phyloP scores from a whole-genome alignment of 768 basidiomycete genomes.

The Tricholoma saponaceum region DNA sequence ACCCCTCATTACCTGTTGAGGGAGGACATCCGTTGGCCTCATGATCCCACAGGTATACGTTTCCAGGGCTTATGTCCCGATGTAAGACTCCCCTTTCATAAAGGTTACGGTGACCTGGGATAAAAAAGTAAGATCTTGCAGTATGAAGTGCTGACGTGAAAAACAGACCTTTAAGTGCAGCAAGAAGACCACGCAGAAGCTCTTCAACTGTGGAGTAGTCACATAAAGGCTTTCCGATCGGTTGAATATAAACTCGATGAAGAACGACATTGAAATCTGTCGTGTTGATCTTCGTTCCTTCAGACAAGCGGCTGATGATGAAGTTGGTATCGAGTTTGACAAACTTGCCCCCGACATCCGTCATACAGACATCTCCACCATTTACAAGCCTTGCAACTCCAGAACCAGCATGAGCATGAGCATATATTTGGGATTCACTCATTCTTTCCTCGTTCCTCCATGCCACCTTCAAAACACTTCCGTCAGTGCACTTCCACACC shows the following conservation, averaged over 20 bases:
- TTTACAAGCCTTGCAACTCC: too few relatives aligned
- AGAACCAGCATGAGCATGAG: too few relatives aligned
- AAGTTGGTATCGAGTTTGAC: not conserved
- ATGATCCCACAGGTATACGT: not conserved
- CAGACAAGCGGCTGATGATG: not conserved
- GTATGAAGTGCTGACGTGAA: not conserved
- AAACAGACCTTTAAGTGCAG: not conserved
- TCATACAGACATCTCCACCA: not conserved
- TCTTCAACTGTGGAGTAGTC: not conserved
- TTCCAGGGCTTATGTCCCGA: not conserved
- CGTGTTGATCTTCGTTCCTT: not conserved
- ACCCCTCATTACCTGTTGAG: not conserved
- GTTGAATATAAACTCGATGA: not conserved
- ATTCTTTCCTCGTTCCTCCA: too few relatives aligned
- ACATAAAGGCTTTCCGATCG: not conserved
- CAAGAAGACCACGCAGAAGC: too few relatives aligned
- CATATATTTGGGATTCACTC: too few relatives aligned
- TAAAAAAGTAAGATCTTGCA: not conserved
- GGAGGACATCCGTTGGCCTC: not conserved
- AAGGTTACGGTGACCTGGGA: not conserved
- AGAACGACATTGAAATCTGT: not conserved
- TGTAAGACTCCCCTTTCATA: not conserved
- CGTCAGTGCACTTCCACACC: too few relatives aligned
- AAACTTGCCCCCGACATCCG: not conserved
- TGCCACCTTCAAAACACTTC: too few relatives aligned